These are phyloP conservation scores for Diaporthe sp. DNA, from an alignment of 2,329 filamentous ascomycete species.

Conservation along the genomic window DNA sequence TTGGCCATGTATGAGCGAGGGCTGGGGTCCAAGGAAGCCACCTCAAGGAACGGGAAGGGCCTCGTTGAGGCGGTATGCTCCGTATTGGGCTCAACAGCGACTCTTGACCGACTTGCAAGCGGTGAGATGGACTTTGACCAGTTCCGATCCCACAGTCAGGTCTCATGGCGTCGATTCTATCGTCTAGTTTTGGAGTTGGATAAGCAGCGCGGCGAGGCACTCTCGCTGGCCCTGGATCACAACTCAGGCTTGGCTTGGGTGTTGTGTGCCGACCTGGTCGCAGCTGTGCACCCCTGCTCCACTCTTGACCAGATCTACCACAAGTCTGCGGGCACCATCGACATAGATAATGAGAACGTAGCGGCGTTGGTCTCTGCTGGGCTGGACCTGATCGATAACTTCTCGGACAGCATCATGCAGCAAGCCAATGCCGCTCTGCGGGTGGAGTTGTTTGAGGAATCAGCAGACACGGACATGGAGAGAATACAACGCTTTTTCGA, in stretches of 20 bases:
- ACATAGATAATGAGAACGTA: conserved; percentile 66
- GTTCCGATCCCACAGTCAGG: conserved; percentile 80
- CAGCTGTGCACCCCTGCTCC: conserved; percentile 84
- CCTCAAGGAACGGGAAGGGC: conserved; percentile 63
- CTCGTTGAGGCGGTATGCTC: conserved; percentile 83
- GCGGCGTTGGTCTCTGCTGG: conserved; percentile 78
- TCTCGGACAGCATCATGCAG: conserved; percentile 78
- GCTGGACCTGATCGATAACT: conserved; percentile 76
- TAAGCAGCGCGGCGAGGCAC: conserved; percentile 84
- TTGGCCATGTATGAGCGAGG: conserved; percentile 84
- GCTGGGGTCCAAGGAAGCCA: conserved; percentile 57
- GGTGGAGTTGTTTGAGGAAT: conserved; percentile 81
- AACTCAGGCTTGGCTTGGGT: conserved; percentile 84
- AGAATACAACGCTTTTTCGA: conserved; percentile 85
- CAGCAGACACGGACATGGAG: conserved; percentile 77
- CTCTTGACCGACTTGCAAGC: conserved; percentile 71
- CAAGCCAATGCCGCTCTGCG: conserved; percentile 77
- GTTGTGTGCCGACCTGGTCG: conserved; percentile 84
- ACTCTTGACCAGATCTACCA: conserved; percentile 80
- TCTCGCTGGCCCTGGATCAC: conserved; percentile 82
- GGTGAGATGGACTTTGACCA: conserved; percentile 81
- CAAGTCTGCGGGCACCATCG: conserved; percentile 54
- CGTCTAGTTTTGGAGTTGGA: conserved; percentile 88
- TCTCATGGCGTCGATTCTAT: conserved; percentile 92
- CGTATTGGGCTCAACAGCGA: conserved; percentile 78